Evolutionary conservation across 2,329 filamentous ascomycete genomes (phyloP).

Genomic region (Cordyceps sp.): DNA sequence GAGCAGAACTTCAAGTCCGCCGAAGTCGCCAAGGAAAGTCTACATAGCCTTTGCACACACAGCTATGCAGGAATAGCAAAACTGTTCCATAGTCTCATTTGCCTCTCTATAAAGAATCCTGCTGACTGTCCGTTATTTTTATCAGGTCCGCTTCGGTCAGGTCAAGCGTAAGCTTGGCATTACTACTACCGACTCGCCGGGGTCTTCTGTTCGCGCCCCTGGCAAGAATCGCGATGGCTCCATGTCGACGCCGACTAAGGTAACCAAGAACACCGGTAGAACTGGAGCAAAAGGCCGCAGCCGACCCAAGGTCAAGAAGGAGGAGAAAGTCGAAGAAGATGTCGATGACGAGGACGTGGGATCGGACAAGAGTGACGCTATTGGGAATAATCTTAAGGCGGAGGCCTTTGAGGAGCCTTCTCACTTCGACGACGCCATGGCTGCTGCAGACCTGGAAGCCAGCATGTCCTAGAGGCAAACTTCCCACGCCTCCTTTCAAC

Average conservation of each 20-base stretch:
- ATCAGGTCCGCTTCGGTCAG: conserved; percentile 29
- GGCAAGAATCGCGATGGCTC: conserved; percentile 9
- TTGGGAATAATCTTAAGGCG: conserved; percentile 2
- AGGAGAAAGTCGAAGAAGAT: conserved; percentile 5
- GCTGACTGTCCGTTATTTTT: not conserved
- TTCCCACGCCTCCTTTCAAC: too few relatives aligned
- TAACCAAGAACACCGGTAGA: conserved; percentile 13
- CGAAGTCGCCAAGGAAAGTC: conserved; percentile 23
- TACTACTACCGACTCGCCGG: conserved; percentile 8
- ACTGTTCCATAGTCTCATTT: too few relatives aligned
- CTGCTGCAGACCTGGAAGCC: not conserved
- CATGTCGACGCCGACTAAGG: not conserved
- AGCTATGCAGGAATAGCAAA: too few relatives aligned
- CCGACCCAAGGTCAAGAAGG: conserved; percentile 6
- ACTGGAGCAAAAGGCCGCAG: conserved; percentile 8
- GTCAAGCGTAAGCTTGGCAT: conserved; percentile 30
- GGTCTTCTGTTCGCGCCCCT: conserved; percentile 3
- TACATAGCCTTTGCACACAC: too few relatives aligned
- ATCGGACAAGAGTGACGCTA: not conserved
- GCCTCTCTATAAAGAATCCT: not conserved
- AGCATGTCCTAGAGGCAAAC: not conserved
- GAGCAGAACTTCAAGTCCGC: conserved; percentile 27
- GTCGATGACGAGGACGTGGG: conserved; percentile 5
- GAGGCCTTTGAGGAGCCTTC: conserved; percentile 6
- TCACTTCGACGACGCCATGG: conserved; percentile 6